Evolutionary conservation across 805 yeast species (phyloP).

Genomic region (Pichia heedii): DNA sequence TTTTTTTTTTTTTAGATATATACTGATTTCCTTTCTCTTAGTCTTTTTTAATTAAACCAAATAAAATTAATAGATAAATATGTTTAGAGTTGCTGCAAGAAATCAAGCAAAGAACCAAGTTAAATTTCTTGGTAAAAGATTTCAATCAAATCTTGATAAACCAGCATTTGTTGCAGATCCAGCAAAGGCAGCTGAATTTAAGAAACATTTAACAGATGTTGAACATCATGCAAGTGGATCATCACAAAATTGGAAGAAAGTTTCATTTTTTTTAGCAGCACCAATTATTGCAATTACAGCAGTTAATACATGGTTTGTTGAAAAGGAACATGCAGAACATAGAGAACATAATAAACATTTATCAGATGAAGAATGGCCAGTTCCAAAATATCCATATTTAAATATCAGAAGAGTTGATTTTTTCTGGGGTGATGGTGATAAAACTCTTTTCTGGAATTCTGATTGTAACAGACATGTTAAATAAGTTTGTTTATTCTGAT

Average conservation of each 20-base stretch:
- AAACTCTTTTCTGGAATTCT: slow-evolving; percentile 94
- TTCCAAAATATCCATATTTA: slow-evolving; percentile 72
- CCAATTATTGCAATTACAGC: slow-evolving; percentile 77
- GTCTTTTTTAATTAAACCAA: background rate
- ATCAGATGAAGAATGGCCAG: slow-evolving; percentile 89
- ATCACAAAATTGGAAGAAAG: slow-evolving; percentile 75
- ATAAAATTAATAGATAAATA: too few relatives aligned
- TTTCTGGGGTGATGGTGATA: slow-evolving; percentile 99
- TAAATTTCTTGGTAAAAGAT: slow-evolving; percentile 25
- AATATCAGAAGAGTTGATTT: slow-evolving; percentile 80
- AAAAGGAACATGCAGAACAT: slow-evolving; percentile 85
- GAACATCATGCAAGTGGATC: slow-evolving; percentile 74
- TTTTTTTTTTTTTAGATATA: too few relatives aligned
- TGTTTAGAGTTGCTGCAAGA: slow-evolving; percentile 38
- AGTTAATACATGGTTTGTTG: slow-evolving; percentile 72
- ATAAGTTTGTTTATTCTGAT: slow-evolving; percentile 3
- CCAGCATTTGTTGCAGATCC: slow-evolving; percentile 44
- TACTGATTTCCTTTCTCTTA: too few relatives aligned
- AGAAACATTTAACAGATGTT: slow-evolving; percentile 51
- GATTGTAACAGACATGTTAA: slow-evolving; percentile 79
- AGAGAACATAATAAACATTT: slow-evolving; percentile 65
- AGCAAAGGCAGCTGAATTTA: slow-evolving; percentile 66
- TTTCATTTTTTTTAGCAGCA: slow-evolving; percentile 68
- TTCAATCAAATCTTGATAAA: slow-evolving; percentile 21
- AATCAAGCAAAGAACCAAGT: slow-evolving; percentile 26